Evolutionary conservation across 2,329 filamentous ascomycete genomes (phyloP).

Genomic region (Talaromyces sp.): DNA sequence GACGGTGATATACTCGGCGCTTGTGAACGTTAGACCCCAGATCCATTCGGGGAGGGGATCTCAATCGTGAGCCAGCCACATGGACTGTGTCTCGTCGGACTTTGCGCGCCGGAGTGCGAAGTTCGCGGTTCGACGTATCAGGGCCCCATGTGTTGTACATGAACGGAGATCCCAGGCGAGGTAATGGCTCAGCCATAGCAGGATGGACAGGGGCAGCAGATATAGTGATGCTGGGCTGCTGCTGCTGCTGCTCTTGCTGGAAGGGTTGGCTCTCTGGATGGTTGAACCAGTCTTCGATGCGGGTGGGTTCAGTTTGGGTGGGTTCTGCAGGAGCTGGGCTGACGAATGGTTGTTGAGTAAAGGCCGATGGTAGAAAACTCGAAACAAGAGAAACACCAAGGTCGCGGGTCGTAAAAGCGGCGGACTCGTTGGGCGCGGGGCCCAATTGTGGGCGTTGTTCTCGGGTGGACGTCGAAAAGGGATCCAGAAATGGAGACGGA

Average conservation of each 20-base stretch:
- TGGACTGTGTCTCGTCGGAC: constrained; percentile 39
- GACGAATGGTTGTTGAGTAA: constrained; percentile 17
- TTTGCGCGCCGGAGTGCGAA: constrained; percentile 24
- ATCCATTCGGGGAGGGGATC: constrained; percentile 52
- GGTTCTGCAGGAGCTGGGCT: constrained; percentile 10
- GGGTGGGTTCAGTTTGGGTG: constrained; percentile 16
- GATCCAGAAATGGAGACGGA: constrained; percentile 51
- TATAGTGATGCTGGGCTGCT: constrained; percentile 10
- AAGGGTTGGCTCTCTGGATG: constrained; percentile 18
- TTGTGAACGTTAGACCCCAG: constrained; percentile 50
- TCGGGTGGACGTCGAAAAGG: constrained; percentile 25
- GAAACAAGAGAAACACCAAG: constrained; percentile 40
- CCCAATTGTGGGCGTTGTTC: neutral
- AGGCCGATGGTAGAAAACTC: constrained; percentile 32
- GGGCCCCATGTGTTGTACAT: constrained; percentile 46
- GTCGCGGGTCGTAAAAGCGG: constrained; percentile 38
- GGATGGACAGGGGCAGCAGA: neutral
- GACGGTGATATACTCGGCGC: constrained; percentile 51
- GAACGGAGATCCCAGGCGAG: constrained; percentile 45
- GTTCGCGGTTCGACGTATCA: constrained; percentile 25
- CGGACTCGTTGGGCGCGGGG: constrained; percentile 12
- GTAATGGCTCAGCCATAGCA: constrained; percentile 22
- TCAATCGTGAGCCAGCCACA: constrained; percentile 36
- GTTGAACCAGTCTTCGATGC: constrained; percentile 31
- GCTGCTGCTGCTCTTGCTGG: neutral